These are phyloP conservation scores for Xylariaceae sp. DNA, from an alignment of 2,329 filamentous ascomycete genomes.

Conservation along the genomic window DNA sequence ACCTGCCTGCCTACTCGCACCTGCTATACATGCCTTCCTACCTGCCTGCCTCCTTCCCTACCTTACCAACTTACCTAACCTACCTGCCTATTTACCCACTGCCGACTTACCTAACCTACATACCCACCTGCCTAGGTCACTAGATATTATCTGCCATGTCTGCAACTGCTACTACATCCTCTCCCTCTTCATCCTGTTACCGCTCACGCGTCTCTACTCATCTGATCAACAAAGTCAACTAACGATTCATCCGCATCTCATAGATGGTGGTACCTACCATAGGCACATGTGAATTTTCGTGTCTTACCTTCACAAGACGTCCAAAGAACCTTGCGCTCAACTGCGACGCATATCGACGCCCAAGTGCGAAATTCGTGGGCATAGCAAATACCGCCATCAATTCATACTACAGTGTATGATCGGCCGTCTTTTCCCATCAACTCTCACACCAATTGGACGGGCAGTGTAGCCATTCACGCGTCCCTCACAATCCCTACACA, in stretches of 20 bases:
- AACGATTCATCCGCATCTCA: background rate
- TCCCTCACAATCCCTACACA: background rate
- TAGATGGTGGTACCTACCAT: background rate
- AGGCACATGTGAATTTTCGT: background rate
- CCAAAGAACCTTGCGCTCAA: too few species aligned
- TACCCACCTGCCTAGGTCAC: too few species aligned
- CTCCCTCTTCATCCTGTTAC: background rate
- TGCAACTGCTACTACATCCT: too few species aligned
- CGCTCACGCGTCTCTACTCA: background rate
- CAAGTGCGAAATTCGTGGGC: background rate
- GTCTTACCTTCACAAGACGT: too few species aligned
- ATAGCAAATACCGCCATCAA: background rate
- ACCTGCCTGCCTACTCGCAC: too few species aligned
- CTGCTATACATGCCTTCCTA: too few species aligned
- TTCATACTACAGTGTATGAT: slow-evolving; percentile 1
- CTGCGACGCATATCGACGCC: background rate
- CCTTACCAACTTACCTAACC: too few species aligned
- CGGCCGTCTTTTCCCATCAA: background rate
- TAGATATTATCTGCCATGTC: too few species aligned
- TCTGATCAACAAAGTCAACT: background rate
- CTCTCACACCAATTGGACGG: background rate
- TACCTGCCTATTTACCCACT: too few species aligned
- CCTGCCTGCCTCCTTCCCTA: too few species aligned
- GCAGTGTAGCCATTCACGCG: background rate
- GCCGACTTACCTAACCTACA: too few species aligned